Percentiles rank a stretch among this genome's conserved stretches.
phyloP scores from a whole-genome alignment of 345 rosid genomes.

The Eutrema japonicum region DNA sequence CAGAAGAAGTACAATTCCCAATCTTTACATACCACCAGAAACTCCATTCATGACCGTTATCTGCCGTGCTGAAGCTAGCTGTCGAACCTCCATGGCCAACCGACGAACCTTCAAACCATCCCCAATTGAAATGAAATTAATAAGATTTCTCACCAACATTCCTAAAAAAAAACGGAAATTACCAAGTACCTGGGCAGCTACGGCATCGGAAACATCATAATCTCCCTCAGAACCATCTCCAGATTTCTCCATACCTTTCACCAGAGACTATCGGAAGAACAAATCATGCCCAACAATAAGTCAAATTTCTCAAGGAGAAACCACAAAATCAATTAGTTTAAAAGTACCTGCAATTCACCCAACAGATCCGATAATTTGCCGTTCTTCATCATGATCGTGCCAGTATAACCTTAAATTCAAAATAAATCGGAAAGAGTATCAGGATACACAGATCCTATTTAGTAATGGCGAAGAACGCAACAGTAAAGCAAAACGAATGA shows the following conservation, averaged over 20 bases:
- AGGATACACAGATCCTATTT: not conserved
- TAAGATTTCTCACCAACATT: not conserved
- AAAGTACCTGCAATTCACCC: constrained; percentile 79
- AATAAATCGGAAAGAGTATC: constrained; percentile 16
- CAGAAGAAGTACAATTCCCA: not conserved
- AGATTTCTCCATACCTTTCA: constrained; percentile 64
- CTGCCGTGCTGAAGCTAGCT: constrained; percentile 65
- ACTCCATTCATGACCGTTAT: constrained; percentile 78
- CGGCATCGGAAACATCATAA: constrained; percentile 59
- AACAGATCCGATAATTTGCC: constrained; percentile 80
- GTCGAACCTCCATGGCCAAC: constrained; percentile 73
- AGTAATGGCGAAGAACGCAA: constrained; percentile 9
- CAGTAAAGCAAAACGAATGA: constrained; percentile 13
- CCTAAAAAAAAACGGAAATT: too few species aligned
- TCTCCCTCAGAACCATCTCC: constrained; percentile 66
- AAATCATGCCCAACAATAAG: constrained; percentile 2
- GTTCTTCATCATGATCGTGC: constrained; percentile 74
- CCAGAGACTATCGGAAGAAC: constrained; percentile 42
- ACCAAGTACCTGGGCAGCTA: constrained; percentile 68
- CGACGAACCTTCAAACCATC: constrained; percentile 56
- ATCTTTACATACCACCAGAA: constrained; percentile 53
- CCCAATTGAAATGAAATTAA: not conserved
- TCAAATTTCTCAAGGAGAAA: not conserved
- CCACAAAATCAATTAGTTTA: not conserved
- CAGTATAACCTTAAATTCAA: constrained; percentile 61